Base-by-base conservation (phyloP, 78 protist genomes). In the Mantamonas sphyraenae region DNA sequence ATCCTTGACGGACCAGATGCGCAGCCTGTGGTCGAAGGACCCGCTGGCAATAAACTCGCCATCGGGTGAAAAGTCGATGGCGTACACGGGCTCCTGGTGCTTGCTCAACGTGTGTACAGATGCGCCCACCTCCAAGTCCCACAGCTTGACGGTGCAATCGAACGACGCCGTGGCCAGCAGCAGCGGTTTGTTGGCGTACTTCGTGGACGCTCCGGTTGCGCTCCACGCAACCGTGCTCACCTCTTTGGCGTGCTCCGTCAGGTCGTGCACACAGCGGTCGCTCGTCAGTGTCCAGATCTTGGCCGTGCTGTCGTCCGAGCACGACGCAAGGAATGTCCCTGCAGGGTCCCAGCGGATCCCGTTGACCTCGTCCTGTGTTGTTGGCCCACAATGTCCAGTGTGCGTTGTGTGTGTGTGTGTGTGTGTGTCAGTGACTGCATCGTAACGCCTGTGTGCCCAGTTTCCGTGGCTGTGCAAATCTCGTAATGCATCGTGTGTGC, bases 281-380 rank as follows among this genome's bases (percentile, higher is more conserved):
- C 45, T 26, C 71, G 59, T 74, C 73, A 79, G 14, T 3, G 50
- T 64, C 76, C 83, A 81, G 31, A 88, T 30, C 68, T 92, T 92
- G n/a, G 90, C 90, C 3, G 97, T 87, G 20, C 0, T 16, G 64
- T 93, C 97, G 64, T 93, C 97, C 19, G 95, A 89, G 82, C 97
- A 93, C 20, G 93, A 80, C 31, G 97, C 97, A 1, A 93, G 76
- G 39, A 93, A 64, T 2, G 30, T 60, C 33, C 94, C 97, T 1
- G 85, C 34, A 5, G 95, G 89, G 70, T 90, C 93, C 95, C 95
- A 93, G 55, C 69, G 64, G 72, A 93, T 69, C 10, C 90, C 76
- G 57, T 93, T 93, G 67, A 93, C 94, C 62, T 92, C 97, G 56
- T 90, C 87, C 26, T 45, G 72, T n/a, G n/a, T n/a, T n/a, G n/a